These are phyloP conservation scores for Mrakia frigida DNA, from an alignment of 768 basidiomycete genomes.

Conservation along the genomic window DNA sequence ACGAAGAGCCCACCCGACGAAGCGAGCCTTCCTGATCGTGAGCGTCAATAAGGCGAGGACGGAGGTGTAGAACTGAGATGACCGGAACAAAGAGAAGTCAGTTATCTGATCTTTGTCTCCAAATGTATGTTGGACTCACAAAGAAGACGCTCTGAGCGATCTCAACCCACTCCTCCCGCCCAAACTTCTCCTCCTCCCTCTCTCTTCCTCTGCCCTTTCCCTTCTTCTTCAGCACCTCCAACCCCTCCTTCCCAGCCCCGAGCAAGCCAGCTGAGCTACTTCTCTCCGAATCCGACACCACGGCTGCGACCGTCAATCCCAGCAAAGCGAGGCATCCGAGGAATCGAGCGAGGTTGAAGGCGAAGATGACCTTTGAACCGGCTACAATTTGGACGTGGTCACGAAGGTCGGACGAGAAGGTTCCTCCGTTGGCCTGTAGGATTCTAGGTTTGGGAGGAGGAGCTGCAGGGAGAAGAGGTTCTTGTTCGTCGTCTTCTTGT, in stretches of 20 bases:
- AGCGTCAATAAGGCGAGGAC: conserved; percentile 4
- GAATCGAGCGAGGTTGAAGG: conserved; percentile 4
- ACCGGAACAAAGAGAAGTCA: too few species aligned
- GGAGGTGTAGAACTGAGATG: conserved; percentile 12
- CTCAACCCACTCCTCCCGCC: conserved; percentile 26
- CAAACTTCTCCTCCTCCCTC: conserved; percentile 12
- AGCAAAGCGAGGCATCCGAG: conserved; percentile 6
- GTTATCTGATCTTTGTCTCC: too few species aligned
- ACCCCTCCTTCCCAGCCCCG: neutral
- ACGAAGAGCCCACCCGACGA: neutral
- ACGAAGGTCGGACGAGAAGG: neutral
- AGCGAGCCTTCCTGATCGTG: neutral
- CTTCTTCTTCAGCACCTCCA: conserved; percentile 1
- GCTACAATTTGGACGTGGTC: neutral
- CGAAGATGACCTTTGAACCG: conserved; percentile 1
- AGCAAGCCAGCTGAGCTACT: too few species aligned
- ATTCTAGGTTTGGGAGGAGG: neutral
- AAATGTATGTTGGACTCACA: neutral
- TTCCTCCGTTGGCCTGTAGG: neutral
- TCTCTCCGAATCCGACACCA: conserved; percentile 12
- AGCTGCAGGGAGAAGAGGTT: neutral
- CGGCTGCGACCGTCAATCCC: conserved; percentile 18
- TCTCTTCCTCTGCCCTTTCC: neutral
- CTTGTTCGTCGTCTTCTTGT: neutral
- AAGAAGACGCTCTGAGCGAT: conserved; percentile 24